These are phyloP conservation scores for Berberis vulgaris DNA, from an alignment of 164 flowering plant genomes.

Conservation along the genomic window DNA sequence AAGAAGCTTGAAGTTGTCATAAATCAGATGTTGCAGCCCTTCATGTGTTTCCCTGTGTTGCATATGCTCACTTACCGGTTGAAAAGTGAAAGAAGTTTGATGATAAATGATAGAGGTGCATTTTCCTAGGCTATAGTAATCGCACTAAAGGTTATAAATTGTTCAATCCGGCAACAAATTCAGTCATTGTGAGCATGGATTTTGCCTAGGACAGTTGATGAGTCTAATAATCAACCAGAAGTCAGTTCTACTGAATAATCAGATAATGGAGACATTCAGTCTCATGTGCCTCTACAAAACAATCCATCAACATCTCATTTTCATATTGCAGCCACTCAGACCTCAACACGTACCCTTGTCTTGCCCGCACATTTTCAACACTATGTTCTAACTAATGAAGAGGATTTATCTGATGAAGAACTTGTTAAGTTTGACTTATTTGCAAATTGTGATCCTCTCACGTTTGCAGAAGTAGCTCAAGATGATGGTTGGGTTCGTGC, in stretches of 20 bases:
- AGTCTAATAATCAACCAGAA: background rate
- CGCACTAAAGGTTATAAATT: background rate
- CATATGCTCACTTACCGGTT: slow-evolving; percentile 1
- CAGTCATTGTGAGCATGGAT: background rate
- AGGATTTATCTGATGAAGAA: no score
- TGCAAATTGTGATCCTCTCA: background rate
- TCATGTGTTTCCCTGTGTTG: background rate
- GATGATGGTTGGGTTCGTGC: background rate
- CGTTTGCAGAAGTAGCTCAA: background rate
- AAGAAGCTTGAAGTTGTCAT: slow-evolving; percentile 6
- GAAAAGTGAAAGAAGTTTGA: slow-evolving; percentile 2
- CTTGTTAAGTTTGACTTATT: background rate
- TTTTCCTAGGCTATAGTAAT: slow-evolving; percentile 1
- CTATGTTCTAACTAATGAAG: background rate
- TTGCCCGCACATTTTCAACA: no score
- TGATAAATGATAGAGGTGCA: background rate
- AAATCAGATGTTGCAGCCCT: slow-evolving; percentile 3
- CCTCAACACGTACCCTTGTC: no score
- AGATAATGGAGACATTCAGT: no score
- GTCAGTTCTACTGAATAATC: no score
- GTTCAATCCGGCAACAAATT: background rate
- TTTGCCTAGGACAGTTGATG: background rate
- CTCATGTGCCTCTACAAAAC: no score
- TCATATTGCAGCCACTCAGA: no score
- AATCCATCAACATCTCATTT: no score